Evolutionary conservation across 78 protist species (phyloP), one percentile per base, ranked within the genome.

Genomic region (Dictyostelium firmibasis): DNA sequence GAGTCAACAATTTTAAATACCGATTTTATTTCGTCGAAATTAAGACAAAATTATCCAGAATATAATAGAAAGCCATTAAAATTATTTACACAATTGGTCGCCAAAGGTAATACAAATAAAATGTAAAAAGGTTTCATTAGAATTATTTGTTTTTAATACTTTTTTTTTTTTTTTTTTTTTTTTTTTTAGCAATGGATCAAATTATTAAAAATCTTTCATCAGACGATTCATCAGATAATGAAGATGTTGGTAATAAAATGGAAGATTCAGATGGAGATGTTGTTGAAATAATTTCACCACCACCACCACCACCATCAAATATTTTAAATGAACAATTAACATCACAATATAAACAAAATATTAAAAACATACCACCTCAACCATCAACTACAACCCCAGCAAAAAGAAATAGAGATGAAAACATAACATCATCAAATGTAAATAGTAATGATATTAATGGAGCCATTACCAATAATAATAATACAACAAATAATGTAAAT

Each of bases 11-110:
- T 77, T 60, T 78, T 86, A 18, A 84, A 88, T 67, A 57, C 64
- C 2, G 93, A 88, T 35, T 27, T 23, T 2, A 79, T 88, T 29
- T 41, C 84, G 4, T 29, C 0, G 13, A 25, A 29, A 27, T 74
- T 88, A n/a, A 57, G 93, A 44, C 5, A 77, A 60, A 7, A 23
- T 3, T 88, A 47, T 64, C 53, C 83, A 3, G 93, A 88, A 64
- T 88, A 88, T 43, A 88, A 79, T 29, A 78, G 93, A 79, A 88
- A 88, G 69, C 93, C 85, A 69, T 77, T 53, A 62, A 88, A 79
- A 88, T 62, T 67, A 60, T 88, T 88, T 67, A 11, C 13, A 10
- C 70, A 35, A 36, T 57, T 60, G 50, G 93, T 88, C 41, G 86
- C 41, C 31, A 88, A 77, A 79, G 85, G 86, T 57, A 57, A 5